These are phyloP conservation scores for Lecanoromycetidae sp. DNA, from an alignment of 2,329 filamentous ascomycete genomes.

Conservation along the genomic window DNA sequence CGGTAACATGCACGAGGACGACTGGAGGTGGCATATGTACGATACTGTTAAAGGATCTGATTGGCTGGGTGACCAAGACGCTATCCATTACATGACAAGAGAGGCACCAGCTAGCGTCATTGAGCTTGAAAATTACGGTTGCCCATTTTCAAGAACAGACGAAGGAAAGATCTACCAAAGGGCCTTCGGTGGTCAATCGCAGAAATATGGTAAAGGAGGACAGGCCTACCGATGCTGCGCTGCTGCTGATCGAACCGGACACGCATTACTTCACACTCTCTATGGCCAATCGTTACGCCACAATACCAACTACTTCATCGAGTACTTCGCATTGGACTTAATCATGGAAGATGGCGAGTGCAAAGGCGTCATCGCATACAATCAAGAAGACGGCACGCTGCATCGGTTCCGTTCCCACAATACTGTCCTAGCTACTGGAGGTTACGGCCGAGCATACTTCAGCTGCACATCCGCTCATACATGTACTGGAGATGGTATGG, in stretches of 20 bases:
- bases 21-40: constrained; percentile 51
- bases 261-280: constrained; percentile 94
- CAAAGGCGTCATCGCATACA: constrained; percentile 93
- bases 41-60: constrained; percentile 48
- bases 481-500: constrained; percentile 97
- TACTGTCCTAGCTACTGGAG: constrained; percentile 92
- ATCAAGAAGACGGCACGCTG: constrained; percentile 95
- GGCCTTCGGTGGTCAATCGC: constrained; percentile 94
- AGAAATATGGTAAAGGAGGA: constrained; percentile 89
- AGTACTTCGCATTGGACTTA: constrained; percentile 93
- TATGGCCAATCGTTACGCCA: constrained; percentile 94
- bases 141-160: constrained; percentile 37
- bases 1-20: constrained; percentile 42
- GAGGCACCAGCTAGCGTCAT: constrained; percentile 43
- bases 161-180: constrained; percentile 90
- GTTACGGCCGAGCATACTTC: constrained; percentile 97
- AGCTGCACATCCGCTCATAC: constrained; percentile 96
- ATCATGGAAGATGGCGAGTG: constrained; percentile 97
- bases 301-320: constrained; percentile 99
- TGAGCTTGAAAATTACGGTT: constrained; percentile 45
- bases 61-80: constrained; percentile 49
- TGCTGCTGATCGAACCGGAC: constrained; percentile 90
- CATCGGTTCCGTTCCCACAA: constrained; percentile 95
- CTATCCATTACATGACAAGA: constrained; percentile 48
- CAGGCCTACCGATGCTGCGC: constrained; percentile 97